Percentiles rank a stretch among this genome's conserved stretches.
phyloP scores from a whole-genome alignment of 768 basidiomycete species.

The Boletus sp. region DNA sequence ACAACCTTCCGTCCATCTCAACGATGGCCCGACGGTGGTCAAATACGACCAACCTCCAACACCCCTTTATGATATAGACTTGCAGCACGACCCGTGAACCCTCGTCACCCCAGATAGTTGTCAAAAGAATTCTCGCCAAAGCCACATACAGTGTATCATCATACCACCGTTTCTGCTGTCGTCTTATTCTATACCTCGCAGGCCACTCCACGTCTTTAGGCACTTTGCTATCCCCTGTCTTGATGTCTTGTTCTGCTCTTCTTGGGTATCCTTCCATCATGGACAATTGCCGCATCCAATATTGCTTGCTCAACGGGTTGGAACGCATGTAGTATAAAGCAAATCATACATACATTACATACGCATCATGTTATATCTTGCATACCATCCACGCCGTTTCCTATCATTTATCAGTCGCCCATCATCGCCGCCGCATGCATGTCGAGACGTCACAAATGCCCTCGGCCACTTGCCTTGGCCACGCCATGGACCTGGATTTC shows the following conservation, averaged over 20 bases:
- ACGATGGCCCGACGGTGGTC: slow-evolving; percentile 38
- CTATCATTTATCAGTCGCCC: slow-evolving; percentile 7
- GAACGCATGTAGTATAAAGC: slow-evolving; percentile 34
- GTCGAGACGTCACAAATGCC: neutral
- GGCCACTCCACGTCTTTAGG: neutral
- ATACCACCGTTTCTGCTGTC: neutral
- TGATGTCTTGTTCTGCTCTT: slow-evolving; percentile 28
- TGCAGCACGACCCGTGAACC: slow-evolving; percentile 3
- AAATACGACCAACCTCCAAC: slow-evolving; percentile 29
- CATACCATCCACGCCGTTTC: slow-evolving; percentile 11
- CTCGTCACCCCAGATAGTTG: neutral
- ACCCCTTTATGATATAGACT: slow-evolving; percentile 35
- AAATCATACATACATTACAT: slow-evolving; percentile 27
- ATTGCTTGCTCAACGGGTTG: slow-evolving; percentile 25
- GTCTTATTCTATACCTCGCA: slow-evolving; percentile 12
- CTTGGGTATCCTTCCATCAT: slow-evolving; percentile 23
- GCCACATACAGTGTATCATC: slow-evolving; percentile 15
- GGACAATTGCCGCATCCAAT: slow-evolving; percentile 28
- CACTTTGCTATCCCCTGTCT: slow-evolving; percentile 14
- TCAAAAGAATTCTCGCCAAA: slow-evolving; percentile 9
- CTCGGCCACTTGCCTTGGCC: neutral
- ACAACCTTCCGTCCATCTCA: slow-evolving; percentile 34
- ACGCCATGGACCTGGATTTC: slow-evolving; percentile 1
- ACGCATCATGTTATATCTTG: slow-evolving; percentile 21
- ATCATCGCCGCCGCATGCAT: slow-evolving; percentile 1